These are phyloP conservation scores for Fusarium denticulatum DNA, from an alignment of 2,329 filamentous ascomycete species.

Conservation along the genomic window DNA sequence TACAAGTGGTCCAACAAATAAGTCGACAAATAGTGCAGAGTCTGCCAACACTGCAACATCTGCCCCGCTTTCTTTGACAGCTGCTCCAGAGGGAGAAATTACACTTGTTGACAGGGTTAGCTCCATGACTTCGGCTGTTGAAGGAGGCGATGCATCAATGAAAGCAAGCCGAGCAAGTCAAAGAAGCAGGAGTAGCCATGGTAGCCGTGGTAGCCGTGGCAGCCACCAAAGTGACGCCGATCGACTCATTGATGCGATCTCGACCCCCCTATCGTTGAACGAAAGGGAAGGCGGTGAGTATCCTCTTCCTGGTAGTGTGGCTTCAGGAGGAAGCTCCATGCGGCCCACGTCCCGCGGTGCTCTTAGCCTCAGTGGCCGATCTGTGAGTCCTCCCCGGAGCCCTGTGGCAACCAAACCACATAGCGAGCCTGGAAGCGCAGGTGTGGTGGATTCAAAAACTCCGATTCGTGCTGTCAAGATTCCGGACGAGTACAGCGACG, in stretches of 20 bases:
- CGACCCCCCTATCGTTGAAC: slow-evolving; percentile 63
- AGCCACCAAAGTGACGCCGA: slow-evolving; percentile 73
- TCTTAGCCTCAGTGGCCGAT: slow-evolving; percentile 12
- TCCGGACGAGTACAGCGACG: slow-evolving; percentile 57
- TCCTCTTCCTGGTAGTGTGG: slow-evolving; percentile 28
- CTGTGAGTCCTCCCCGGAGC: slow-evolving; percentile 20
- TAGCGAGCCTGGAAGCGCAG: slow-evolving; percentile 49
- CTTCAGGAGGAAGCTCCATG: slow-evolving; percentile 26
- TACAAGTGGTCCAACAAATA: neutral
- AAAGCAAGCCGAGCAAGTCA: slow-evolving; percentile 38
- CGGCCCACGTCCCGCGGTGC: slow-evolving; percentile 6
- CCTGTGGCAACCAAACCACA: slow-evolving; percentile 26
- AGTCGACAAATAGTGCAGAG: slow-evolving; percentile 17
- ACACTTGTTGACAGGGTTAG: slow-evolving; percentile 66
- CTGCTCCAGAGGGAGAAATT: slow-evolving; percentile 62
- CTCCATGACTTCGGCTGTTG: slow-evolving; percentile 12
- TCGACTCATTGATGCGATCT: slow-evolving; percentile 76
- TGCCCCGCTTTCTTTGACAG: slow-evolving; percentile 41
- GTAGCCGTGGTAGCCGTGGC: slow-evolving; percentile 53
- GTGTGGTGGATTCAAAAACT: slow-evolving; percentile 56
- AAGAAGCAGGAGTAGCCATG: slow-evolving; percentile 53
- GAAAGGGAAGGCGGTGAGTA: slow-evolving; percentile 49
- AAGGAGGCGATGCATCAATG: slow-evolving; percentile 13
- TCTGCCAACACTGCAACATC: slow-evolving; percentile 34
- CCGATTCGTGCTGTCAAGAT: slow-evolving; percentile 60